These are phyloP conservation scores for Orbilia ellipsospora DNA, from an alignment of 2,329 filamentous ascomycete genomes.

Conservation along the genomic window DNA sequence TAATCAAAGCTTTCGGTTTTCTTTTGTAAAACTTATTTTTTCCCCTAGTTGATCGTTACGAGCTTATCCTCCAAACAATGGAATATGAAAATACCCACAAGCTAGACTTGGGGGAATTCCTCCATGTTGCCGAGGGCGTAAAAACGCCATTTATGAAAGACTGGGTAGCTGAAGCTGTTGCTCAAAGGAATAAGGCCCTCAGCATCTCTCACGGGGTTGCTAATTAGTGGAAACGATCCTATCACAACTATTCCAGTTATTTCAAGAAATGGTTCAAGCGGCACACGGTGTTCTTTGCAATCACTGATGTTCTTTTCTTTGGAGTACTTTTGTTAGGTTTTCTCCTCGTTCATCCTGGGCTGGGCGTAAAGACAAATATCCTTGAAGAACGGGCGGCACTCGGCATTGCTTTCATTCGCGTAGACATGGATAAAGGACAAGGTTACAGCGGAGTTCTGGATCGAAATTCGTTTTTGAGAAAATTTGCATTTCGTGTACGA, in stretches of 20 bases:
- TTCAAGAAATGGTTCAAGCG: slow-evolving; percentile 24
- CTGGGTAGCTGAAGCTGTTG: slow-evolving; percentile 81
- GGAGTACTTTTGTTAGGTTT: slow-evolving; percentile 36
- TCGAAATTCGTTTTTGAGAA: neutral
- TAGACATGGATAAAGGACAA: slow-evolving; percentile 13
- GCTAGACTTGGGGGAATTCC: slow-evolving; percentile 86
- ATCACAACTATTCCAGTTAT: slow-evolving; percentile 19
- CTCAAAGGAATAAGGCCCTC: slow-evolving; percentile 71
- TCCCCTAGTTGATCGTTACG: slow-evolving; percentile 83
- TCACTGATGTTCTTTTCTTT: slow-evolving; percentile 46
- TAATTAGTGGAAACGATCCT: slow-evolving; percentile 38
- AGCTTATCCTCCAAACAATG: slow-evolving; percentile 92
- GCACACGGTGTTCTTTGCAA: slow-evolving; percentile 32
- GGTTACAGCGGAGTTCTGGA: neutral
- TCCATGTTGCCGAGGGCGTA: slow-evolving; percentile 79
- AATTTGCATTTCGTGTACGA: slow-evolving; percentile 11
- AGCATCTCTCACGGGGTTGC: slow-evolving; percentile 18
- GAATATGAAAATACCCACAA: slow-evolving; percentile 86
- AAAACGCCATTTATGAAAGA: slow-evolving; percentile 79
- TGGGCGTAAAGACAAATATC: slow-evolving; percentile 51
- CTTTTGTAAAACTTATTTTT: neutral
- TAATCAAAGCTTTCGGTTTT: neutral
- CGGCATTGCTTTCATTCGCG: neutral
- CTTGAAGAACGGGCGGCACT: slow-evolving; percentile 14
- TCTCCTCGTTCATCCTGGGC: slow-evolving; percentile 44